Base-by-base conservation (phyloP, 2,329 filamentous ascomycete genomes). In the Alternaria brassicicola region DNA sequence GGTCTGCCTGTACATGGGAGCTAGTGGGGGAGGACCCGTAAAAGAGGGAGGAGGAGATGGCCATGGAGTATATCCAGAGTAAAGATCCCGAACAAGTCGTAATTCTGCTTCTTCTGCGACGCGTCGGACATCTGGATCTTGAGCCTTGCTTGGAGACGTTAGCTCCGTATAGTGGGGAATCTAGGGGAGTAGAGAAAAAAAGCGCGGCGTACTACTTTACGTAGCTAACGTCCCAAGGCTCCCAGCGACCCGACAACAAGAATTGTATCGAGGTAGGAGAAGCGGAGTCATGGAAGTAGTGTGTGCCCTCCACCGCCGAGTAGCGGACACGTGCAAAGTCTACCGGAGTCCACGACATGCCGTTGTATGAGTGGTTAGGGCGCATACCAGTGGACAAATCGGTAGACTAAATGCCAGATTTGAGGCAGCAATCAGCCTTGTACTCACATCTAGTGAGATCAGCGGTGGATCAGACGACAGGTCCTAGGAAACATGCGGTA, bases 161-260 rank as follows among this genome's bases (percentile, higher is more conserved):
- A 71, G 57, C 28, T 33, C 15, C 30, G 12, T 19, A 17, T 39
- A 31, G 33, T 6, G 21, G 13, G 17, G 17, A 28, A 39, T 31
- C 28, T 51, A n/a, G n/a, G n/a, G n/a, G n/a, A n/a, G n/a, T n/a
- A n/a, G 45, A 12, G 31, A 30, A 17, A 7, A 19, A 21, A 31
- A n/a, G 52, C 17, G 35, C 35, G 42, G 67, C 68, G 35, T 61
- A 73, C 70, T 68, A 61, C 42, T 62, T 65, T 12, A 75, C 71
- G 57, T 64, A 74, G 52, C 69, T 64, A 7, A 75, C 66, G 43
- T 75, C 69, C 70, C 69, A 72, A 15, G 71, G 59, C 61, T 74
- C 70, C 72, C 72, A 75, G 9, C 55, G 48, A 9, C 69, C 70
- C 31, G 70, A 69, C 38, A 72, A 51, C 23, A 72, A 54, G 23